Percentiles rank a stretch among this genome's conserved stretches.
Evolutionary conservation across 2,329 filamentous ascomycete genomes (phyloP).

Genomic region (Penicillium digitatum): DNA sequence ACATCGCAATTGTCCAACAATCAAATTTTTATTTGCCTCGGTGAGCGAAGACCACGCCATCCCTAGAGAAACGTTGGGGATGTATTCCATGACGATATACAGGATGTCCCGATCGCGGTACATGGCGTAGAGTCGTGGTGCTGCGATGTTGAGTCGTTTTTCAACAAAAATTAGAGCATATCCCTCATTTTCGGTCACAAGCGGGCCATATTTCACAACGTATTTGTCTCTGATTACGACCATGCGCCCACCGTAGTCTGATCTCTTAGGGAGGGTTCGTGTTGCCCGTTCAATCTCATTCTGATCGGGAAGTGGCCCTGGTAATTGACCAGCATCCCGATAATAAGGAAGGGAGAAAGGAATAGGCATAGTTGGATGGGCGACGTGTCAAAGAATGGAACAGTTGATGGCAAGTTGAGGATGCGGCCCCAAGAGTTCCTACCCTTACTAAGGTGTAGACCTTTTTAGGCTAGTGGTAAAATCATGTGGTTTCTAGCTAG

Average conservation of each 20-base stretch:
- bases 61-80: slow-evolving; percentile 13
- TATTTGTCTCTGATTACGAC: slow-evolving; percentile 20
- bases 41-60: slow-evolving; percentile 16
- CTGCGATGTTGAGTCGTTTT: slow-evolving; percentile 15
- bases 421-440: background rate
- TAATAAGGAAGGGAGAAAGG: slow-evolving; percentile 17
- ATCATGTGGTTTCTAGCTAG: too few relatives aligned
- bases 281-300: slow-evolving; percentile 16
- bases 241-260: slow-evolving; percentile 15
- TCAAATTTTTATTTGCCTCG: slow-evolving; percentile 14
- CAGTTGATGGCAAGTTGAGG: background rate
- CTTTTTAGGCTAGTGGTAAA: too few relatives aligned
- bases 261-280: slow-evolving; percentile 17
- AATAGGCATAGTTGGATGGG: slow-evolving; percentile 6
- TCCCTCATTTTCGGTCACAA: slow-evolving; percentile 22
- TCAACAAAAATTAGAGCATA: slow-evolving; percentile 22
- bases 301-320: slow-evolving; percentile 19
- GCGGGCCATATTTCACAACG: slow-evolving; percentile 21
- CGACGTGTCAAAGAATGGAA: background rate
- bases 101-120: slow-evolving; percentile 14
- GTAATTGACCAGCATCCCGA: slow-evolving; percentile 14
- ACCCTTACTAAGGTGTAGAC: too few relatives aligned
- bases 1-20: slow-evolving; percentile 12
- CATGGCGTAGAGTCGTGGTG: slow-evolving; percentile 22
- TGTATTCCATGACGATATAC: slow-evolving; percentile 21